Percentiles rank a stretch among this genome's conserved stretches.
Evolutionary conservation across 202 grass and related monocot species (phyloP).

Genomic region (Dendrocalamus latiflorus): DNA sequence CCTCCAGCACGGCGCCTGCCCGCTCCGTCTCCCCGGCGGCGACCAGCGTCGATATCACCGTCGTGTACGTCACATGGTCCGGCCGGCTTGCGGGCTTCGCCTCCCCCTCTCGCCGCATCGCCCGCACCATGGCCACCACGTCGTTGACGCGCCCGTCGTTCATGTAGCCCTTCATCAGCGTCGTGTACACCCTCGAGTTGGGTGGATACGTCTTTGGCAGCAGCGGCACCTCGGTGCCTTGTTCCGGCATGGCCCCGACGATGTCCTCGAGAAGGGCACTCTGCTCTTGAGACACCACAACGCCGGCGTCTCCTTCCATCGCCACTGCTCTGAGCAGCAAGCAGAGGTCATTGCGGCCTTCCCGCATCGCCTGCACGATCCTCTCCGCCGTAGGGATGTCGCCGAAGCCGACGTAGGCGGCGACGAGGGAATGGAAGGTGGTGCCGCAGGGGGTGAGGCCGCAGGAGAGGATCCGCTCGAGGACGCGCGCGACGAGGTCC

Average conservation of each 20-base stretch:
- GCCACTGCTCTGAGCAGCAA: conserved; percentile 32
- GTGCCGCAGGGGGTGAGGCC: conserved; percentile 40
- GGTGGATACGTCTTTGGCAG: conserved; percentile 50
- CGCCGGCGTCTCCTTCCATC: too few species aligned
- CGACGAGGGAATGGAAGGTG: conserved; percentile 65
- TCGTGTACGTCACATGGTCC: conserved; percentile 82
- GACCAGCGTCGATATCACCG: conserved; percentile 61
- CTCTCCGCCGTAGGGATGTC: conserved; percentile 60
- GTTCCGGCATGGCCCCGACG: neutral
- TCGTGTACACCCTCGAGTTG: conserved; percentile 76
- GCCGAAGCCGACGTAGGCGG: conserved; percentile 74
- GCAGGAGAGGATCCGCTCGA: conserved; percentile 26
- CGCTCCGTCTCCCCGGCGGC: conserved; percentile 44
- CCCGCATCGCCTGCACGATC: conserved; percentile 87
- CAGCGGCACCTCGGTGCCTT: conserved; percentile 3
- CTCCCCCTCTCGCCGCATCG: conserved; percentile 63
- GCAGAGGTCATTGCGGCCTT: conserved; percentile 53
- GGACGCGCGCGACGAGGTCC: conserved; percentile 43
- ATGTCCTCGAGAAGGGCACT: conserved; percentile 42
- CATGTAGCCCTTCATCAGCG: conserved; percentile 96
- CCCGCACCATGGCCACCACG: conserved; percentile 36
- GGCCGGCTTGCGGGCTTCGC: conserved; percentile 53
- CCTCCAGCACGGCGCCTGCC: conserved; percentile 39
- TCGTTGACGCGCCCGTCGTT: conserved; percentile 57
- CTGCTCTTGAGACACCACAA: too few species aligned